phyloP scores from a whole-genome alignment of 2,329 filamentous ascomycete species.

The Teratosphaeria nubilosa region DNA sequence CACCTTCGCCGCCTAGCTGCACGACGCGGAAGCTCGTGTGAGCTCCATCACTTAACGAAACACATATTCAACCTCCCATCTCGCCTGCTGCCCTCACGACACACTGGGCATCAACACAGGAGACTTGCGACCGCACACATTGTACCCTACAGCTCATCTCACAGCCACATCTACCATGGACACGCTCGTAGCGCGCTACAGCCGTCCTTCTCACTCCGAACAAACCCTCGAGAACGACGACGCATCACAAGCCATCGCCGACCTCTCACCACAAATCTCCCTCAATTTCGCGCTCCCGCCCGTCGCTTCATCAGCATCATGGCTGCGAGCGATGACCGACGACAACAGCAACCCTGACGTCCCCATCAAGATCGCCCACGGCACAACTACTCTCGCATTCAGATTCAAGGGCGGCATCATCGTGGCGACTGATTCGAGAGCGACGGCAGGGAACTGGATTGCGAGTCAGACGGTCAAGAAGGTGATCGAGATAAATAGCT shows the following conservation, averaged over 20 bases:
- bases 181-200: constrained; percentile 85
- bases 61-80: not conserved
- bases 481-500: constrained; percentile 96
- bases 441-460: constrained; percentile 97
- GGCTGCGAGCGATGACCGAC: constrained; percentile 94
- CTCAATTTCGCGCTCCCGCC: constrained; percentile 94
- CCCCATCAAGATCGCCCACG: constrained; percentile 98
- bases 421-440: constrained; percentile 93
- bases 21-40: not conserved
- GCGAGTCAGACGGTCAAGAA: constrained; percentile 99
- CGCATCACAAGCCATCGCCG: constrained; percentile 52
- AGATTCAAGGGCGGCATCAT: constrained; percentile 98
- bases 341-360: constrained; percentile 94
- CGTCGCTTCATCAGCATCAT: constrained; percentile 78
- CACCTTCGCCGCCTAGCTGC: not conserved
- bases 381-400: constrained; percentile 95
- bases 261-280: constrained; percentile 62
- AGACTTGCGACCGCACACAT: not conserved
- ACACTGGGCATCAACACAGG: not conserved
- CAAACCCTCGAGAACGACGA: constrained; percentile 55
- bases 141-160: constrained; percentile 8
- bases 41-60: not conserved
- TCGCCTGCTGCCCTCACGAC: not conserved
- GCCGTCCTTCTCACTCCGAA: constrained; percentile 62
- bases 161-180: constrained; percentile 53